Percentiles rank a stretch among this genome's conserved stretches.
phyloP scores from a whole-genome alignment of 352 stramenopile species.

The Pythium phragmiticola region DNA sequence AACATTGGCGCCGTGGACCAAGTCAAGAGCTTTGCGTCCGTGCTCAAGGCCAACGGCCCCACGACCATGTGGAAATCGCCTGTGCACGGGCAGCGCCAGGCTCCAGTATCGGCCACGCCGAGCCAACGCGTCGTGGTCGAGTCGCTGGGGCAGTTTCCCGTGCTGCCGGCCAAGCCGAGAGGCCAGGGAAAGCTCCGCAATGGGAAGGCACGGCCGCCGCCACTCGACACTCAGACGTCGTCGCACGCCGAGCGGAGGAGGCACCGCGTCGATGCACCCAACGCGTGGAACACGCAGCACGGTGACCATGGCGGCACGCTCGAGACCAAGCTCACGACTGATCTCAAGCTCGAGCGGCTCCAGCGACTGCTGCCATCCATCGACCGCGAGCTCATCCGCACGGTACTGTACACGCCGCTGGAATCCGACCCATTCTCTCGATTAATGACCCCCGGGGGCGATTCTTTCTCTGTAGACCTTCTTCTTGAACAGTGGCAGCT shows the following conservation, averaged over 20 bases:
- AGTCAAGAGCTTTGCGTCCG: conserved; percentile 61
- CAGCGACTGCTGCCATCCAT: conserved; percentile 55
- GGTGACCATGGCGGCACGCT: conserved; percentile 2
- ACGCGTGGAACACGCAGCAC: conserved; percentile 25
- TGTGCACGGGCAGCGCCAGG: background rate
- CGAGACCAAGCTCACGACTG: conserved; percentile 55
- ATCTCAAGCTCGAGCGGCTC: conserved; percentile 68
- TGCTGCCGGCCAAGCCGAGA: conserved; percentile 37
- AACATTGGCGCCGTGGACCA: conserved; percentile 53
- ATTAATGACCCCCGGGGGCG: no score
- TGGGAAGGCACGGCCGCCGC: background rate
- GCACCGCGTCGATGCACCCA: conserved; percentile 6
- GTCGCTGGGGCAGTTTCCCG: conserved; percentile 55
- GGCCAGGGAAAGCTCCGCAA: conserved; percentile 22
- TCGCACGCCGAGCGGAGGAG: conserved; percentile 11
- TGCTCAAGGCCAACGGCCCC: conserved; percentile 32
- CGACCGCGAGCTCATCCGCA: conserved; percentile 51
- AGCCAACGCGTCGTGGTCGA: conserved; percentile 35
- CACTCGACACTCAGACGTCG: background rate
- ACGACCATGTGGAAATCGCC: conserved; percentile 24
- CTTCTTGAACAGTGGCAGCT: conserved; percentile 63
- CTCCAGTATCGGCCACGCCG: no score
- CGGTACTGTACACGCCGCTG: conserved; percentile 27
- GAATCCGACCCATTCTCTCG: background rate
- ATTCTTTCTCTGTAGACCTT: conserved; percentile 44